Evolutionary conservation across 1,284 basidiomycete genomes (phyloP).

Genomic region (Volvariella surrecta): DNA sequence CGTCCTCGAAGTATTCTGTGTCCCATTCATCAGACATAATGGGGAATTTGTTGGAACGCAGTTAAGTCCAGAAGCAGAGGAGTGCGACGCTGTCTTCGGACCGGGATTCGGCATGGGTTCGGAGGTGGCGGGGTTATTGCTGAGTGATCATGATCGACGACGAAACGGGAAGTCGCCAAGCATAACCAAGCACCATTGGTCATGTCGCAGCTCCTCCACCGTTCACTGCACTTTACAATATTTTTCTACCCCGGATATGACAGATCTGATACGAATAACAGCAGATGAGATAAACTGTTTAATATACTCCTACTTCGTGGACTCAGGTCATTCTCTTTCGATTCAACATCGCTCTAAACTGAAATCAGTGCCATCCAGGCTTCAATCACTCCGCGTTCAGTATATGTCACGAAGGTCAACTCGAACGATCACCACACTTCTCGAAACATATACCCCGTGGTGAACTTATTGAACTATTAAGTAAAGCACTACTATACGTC

Average conservation of each 20-base stretch:
- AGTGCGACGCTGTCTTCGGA: too few relatives aligned
- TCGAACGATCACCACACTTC: conserved; percentile 58
- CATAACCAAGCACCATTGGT: too few relatives aligned
- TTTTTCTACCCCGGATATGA: too few relatives aligned
- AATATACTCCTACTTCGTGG: conserved; percentile 74
- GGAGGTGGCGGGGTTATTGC: too few relatives aligned
- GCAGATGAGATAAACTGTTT: conserved; percentile 82
- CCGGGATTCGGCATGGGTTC: too few relatives aligned
- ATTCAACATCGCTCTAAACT: conserved; percentile 4
- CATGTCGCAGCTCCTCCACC: too few relatives aligned
- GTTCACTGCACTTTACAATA: too few relatives aligned
- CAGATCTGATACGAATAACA: conserved; percentile 50
- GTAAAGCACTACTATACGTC: conserved; percentile 74
- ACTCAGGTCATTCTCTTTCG: conserved; percentile 48
- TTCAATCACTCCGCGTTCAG: conserved; percentile 75
- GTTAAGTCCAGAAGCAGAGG: too few relatives aligned
- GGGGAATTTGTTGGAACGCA: too few relatives aligned
- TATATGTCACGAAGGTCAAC: conserved; percentile 58
- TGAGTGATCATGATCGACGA: too few relatives aligned
- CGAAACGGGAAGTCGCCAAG: too few relatives aligned
- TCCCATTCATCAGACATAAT: conserved; percentile 20
- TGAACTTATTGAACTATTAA: conserved; percentile 71
- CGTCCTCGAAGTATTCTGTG: conserved; percentile 16
- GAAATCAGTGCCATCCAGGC: conserved; percentile 30
- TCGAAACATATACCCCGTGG: conserved; percentile 72